A percentile compares a stretch with the other conserved stretches of the same genome.
Evolutionary conservation across 257 asterid species (phyloP).

Genomic region (Pogostemon cablin): DNA sequence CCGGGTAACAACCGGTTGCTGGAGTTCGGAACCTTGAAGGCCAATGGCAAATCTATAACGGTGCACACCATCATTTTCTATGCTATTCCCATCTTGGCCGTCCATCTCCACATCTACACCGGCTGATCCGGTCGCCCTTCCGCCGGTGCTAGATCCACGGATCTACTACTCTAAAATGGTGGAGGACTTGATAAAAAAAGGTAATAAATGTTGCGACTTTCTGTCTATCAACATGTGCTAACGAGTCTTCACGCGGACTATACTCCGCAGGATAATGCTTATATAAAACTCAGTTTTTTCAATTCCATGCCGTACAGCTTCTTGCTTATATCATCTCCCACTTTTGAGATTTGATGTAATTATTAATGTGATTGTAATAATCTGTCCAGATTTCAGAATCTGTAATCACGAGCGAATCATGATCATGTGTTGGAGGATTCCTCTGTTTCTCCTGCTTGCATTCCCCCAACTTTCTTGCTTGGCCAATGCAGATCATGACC

Average conservation of each 20-base stretch:
- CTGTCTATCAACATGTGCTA: not conserved
- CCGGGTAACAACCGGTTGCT: conserved; percentile 70
- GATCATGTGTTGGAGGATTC: not conserved
- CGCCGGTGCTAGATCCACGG: not conserved
- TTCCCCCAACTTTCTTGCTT: not conserved
- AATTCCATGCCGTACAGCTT: too few relatives aligned
- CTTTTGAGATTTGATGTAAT: not conserved
- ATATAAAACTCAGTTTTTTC: too few relatives aligned
- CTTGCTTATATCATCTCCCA: too few relatives aligned
- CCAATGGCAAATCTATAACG: conserved; percentile 82
- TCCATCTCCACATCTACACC: conserved; percentile 80
- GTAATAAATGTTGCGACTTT: not conserved
- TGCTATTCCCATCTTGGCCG: conserved; percentile 70
- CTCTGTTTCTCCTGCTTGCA: not conserved
- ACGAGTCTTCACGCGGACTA: too few relatives aligned
- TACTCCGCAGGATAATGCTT: too few relatives aligned
- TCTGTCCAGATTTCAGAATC: not conserved
- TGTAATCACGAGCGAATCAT: not conserved
- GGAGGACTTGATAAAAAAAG: not conserved
- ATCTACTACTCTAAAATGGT: not conserved
- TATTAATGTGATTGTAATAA: not conserved
- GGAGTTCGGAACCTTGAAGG: conserved; percentile 81
- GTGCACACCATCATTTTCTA: conserved; percentile 84
- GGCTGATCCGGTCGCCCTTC: conserved; percentile 46
- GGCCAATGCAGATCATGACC: not conserved